Evolutionary conservation across 306 rosid genomes (phyloP), one percentile per base, ranked within the genome.

Genomic region (Prunus armeniaca): DNA sequence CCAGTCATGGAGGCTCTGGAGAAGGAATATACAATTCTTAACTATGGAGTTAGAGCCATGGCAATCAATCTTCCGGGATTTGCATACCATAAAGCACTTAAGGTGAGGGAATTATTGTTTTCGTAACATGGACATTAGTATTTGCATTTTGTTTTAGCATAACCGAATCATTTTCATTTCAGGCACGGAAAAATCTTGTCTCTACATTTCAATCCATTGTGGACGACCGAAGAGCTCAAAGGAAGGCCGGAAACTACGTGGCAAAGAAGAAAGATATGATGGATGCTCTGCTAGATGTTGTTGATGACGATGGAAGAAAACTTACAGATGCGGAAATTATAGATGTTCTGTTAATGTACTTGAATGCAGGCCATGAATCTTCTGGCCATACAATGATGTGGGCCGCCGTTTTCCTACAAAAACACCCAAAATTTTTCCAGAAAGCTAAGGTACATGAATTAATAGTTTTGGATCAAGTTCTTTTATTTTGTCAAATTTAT

Each of bases 341-440:
- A 52, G 97, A 94, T 78, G 65, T 92, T 49, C 77, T 94, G 85
- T 15, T 94, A 43, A 94, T 94, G 98, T 94, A 94, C 82, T 80
- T 94, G 84, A 94, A 94, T 63, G 98, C 97, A 0, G 98, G 98
- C 45, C 98, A 94, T 76, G 98, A 94, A 54, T 94, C 98, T 79
- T 92, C 97, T 0, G 98, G 96, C 15, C 98, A 94, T 71, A 94
- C 81, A 13, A 88, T 91, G 2, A 92, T 92, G 98, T 94, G 98
- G 98, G 85, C 97, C 2, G 64, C 84, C 25, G 46, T 73, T 73
- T 89, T 81, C 62, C 81, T 94, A 4, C 86, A 90, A 67, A 62
- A 78, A 58, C 89, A 90, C 64, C 96, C 95, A 0, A 85, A 94
- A 63, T 74, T 52, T 79, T 76, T 85, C 54, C 76, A 79, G 66